These are phyloP conservation scores for Ophiocordyceps camponoti-leonardi DNA, from an alignment of 2,329 filamentous ascomycete genomes.

Conservation along the genomic window DNA sequence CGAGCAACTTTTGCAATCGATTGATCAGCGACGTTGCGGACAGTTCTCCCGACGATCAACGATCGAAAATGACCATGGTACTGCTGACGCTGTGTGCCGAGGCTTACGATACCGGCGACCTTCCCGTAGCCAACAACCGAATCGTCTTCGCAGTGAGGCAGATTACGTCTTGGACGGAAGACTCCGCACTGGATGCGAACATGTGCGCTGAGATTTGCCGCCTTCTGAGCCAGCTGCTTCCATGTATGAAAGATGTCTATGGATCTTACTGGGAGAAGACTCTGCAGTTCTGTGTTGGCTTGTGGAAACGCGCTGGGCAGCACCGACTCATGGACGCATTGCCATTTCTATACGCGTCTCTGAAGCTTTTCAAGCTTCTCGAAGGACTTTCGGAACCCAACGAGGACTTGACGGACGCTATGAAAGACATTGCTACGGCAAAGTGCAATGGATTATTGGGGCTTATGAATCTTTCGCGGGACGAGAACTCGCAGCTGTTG, in stretches of 20 bases:
- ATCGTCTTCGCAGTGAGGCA: conserved; percentile 72
- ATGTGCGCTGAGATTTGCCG: conserved; percentile 36
- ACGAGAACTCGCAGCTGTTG: conserved; percentile 41
- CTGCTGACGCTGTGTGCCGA: conserved; percentile 34
- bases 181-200: conserved; percentile 23
- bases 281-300: conserved; percentile 37
- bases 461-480: conserved; percentile 38
- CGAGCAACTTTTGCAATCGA: conserved; percentile 39
- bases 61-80: conserved; percentile 30
- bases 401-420: conserved; percentile 67
- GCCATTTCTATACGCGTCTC: conserved; percentile 51
- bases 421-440: conserved; percentile 39
- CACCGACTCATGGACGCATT: conserved; percentile 29
- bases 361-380: conserved; percentile 52
- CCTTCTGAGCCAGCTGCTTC: conserved; percentile 44
- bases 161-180: conserved; percentile 53
- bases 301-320: conserved; percentile 34
- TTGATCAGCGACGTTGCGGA: conserved; percentile 43
- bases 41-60: conserved; percentile 22
- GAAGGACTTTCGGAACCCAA: conserved; percentile 55
- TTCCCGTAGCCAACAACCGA: conserved; percentile 48
- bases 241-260: conserved; percentile 65
- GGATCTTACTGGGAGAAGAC: conserved; percentile 69
- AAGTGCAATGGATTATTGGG: conserved; percentile 42
- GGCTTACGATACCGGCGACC: conserved; percentile 31